Conservation (phyloP, 208 protist genomes). For the Strigomonas culicis region DNA sequence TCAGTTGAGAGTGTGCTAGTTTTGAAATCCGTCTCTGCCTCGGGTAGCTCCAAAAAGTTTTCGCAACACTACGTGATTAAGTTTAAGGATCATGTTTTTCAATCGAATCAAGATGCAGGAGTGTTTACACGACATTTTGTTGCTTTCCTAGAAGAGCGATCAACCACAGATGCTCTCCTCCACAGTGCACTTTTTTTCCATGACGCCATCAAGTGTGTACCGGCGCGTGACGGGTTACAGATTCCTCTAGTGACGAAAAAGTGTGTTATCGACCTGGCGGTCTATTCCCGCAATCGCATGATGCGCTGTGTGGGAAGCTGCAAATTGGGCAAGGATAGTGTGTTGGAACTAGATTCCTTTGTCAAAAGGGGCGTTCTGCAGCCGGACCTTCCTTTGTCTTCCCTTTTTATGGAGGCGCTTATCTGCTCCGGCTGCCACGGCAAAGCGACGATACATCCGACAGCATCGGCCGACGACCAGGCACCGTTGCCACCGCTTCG, state of each 20-base stretch:
- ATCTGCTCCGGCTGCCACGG: not conserved
- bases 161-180: constrained; percentile 12
- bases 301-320: constrained; percentile 77
- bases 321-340: constrained; percentile 59
- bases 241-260: constrained; percentile 2
- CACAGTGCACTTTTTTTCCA: constrained; percentile 78
- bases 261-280: constrained; percentile 74
- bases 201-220: constrained; percentile 17
- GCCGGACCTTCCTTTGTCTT: not conserved
- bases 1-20: constrained; percentile 36
- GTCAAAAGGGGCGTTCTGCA: constrained; percentile 3
- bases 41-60: constrained; percentile 42
- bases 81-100: constrained; percentile 39
- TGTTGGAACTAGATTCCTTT: constrained; percentile 22
- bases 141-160: constrained; percentile 28
- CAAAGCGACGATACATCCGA: not conserved
- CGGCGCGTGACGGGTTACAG: too few species aligned
- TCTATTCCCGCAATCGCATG: constrained; percentile 81
- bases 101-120: constrained; percentile 38
- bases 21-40: constrained; percentile 32
- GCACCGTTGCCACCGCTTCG: too few species aligned
- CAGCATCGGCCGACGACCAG: too few species aligned
- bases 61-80: constrained; percentile 85
- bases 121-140: constrained; percentile 65
- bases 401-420: constrained; percentile 1